These are phyloP conservation scores for Scheffersomyces spartinae DNA, from an alignment of 805 yeast species.

Conservation along the genomic window DNA sequence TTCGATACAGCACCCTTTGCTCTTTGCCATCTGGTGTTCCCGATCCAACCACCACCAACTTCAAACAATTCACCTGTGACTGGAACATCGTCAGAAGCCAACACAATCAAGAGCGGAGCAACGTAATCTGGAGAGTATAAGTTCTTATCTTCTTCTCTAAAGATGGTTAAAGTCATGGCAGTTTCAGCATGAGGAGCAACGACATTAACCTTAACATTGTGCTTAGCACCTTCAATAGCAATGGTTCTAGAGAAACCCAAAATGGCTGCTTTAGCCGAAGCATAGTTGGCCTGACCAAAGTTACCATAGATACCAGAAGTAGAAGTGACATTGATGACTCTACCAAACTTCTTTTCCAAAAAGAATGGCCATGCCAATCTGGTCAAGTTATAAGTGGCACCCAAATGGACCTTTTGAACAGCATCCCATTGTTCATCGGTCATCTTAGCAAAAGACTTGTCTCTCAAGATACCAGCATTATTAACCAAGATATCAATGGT, in stretches of 20 bases:
- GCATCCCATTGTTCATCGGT: slow-evolving; percentile 72
- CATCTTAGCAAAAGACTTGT: slow-evolving; percentile 79
- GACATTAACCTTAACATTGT: slow-evolving; percentile 63
- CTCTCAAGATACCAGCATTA: slow-evolving; percentile 92
- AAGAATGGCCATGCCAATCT: slow-evolving; percentile 92
- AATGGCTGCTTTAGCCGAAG: slow-evolving; percentile 86
- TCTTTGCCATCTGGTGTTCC: slow-evolving; percentile 91
- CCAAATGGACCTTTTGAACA: slow-evolving; percentile 71
- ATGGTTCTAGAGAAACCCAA: slow-evolving; percentile 75
- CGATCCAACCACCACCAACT: slow-evolving; percentile 95
- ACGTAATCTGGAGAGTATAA: slow-evolving; percentile 80
- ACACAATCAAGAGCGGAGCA: slow-evolving; percentile 76
- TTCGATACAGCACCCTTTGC: slow-evolving; percentile 71
- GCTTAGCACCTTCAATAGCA: slow-evolving; percentile 82
- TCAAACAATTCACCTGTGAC: slow-evolving; percentile 78
- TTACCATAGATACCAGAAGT: slow-evolving; percentile 97
- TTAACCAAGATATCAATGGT: slow-evolving; percentile 76
- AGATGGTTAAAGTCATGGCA: slow-evolving; percentile 87
- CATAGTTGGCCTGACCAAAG: slow-evolving; percentile 94
- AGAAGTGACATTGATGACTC: slow-evolving; percentile 80
- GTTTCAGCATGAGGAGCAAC: slow-evolving; percentile 98
- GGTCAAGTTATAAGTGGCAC: slow-evolving; percentile 71
- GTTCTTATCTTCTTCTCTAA: slow-evolving; percentile 69
- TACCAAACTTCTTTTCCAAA: slow-evolving; percentile 65
- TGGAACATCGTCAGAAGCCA: slow-evolving; percentile 63